Percentiles rank a stretch among this genome's conserved stretches.
These are phyloP conservation scores for Mycena epipterygia DNA, from an alignment of 768 basidiomycete species.

Conservation along the genomic window DNA sequence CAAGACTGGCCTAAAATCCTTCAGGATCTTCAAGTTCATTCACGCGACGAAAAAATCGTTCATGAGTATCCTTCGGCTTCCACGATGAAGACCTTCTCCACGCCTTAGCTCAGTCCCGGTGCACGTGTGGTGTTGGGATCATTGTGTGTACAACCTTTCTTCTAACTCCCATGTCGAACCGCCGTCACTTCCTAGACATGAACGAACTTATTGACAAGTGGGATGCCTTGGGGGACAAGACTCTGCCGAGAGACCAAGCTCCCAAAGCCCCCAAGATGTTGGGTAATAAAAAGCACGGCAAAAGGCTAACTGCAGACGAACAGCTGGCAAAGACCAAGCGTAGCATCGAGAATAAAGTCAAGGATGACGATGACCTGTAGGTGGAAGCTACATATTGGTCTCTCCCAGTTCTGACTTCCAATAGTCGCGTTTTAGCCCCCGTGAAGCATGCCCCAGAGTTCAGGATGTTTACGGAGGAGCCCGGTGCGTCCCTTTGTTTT, in stretches of 20 bases:
- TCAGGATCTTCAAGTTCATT: too few relatives aligned
- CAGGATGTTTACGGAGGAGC: too few relatives aligned
- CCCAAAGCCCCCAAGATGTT: neutral
- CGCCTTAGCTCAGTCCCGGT: too few relatives aligned
- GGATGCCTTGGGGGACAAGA: neutral
- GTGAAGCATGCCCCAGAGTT: neutral
- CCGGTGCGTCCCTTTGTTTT: neutral
- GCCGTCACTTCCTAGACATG: neutral
- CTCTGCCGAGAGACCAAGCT: neutral
- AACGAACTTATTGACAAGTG: neutral
- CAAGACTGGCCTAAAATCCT: too few relatives aligned
- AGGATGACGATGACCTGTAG: slow-evolving; percentile 2
- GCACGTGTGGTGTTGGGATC: too few relatives aligned
- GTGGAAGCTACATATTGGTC: neutral
- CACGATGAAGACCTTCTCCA: too few relatives aligned
- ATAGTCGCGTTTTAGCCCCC: neutral
- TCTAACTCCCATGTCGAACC: slow-evolving; percentile 6
- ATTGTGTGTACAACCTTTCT: too few relatives aligned
- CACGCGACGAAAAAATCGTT: too few relatives aligned
- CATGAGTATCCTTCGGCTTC: too few relatives aligned
- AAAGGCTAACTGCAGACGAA: neutral
- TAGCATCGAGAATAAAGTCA: neutral
- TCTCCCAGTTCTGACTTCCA: too few relatives aligned
- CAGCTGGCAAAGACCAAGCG: neutral
- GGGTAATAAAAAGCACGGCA: neutral